Evolutionary conservation across 2,329 filamentous ascomycete genomes (phyloP), one percentile per base, ranked within the genome.

Genomic region (Fusarium scirpi): DNA sequence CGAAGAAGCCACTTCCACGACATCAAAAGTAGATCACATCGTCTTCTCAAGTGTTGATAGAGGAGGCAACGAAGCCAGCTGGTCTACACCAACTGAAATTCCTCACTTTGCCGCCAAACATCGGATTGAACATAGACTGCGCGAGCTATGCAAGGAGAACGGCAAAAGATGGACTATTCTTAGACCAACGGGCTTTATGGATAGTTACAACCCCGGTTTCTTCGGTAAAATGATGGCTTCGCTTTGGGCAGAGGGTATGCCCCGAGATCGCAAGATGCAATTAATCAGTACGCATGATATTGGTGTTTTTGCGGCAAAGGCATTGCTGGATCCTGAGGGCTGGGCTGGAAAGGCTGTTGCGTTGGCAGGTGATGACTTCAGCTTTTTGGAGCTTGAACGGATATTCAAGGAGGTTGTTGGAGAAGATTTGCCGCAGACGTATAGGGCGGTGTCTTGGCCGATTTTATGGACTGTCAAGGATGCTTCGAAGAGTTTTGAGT

Each of bases 141-240:
- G 59, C 0, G n/a, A 61, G 13, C 8, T 64, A 6, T 72, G 62
- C 6, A 8, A 60, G 1, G 32, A 49, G 10, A 44, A 3, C 2
- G 25, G 27, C 10, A 70, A 55, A 8, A 24, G 58, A 2, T 77
- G 76, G 75, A 76, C 75, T 1, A 74, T 78, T 1, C 43, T 77
- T 3, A 55, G 75, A 15, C 76, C 74, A 6, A 72, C 73, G 0
- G 76, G 74, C 0, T 77, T 77, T n/a, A 76, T 77, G 75, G 74
- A 77, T 6, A 76, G 60, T 24, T 77, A 77, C 11, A 65, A 52
- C 12, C 65, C 73, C 0, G 72, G 66, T 3, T 66, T 62, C 40
- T 78, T 78, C 5, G 72, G 75, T 5, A 67, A 73, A 32, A 62
- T 77, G 51, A 76, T 77, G 62, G 75, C 72, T 4, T 67, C 74